Conservation (phyloP, 441 rosid species). For the Pelargonium fulgidum region DNA sequence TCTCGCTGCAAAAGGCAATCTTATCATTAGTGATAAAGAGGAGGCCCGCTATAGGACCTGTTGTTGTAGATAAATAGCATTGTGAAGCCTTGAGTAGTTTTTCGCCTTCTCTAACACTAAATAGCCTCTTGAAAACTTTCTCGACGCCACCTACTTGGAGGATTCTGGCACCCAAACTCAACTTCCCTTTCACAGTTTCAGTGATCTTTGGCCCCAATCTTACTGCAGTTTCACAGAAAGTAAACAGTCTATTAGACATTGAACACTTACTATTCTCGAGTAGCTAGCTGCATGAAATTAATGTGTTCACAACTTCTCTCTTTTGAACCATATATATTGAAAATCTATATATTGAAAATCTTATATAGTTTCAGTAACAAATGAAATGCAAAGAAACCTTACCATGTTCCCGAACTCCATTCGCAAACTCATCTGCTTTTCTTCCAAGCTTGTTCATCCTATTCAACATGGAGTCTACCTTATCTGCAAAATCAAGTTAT, state of each 20-base stretch:
- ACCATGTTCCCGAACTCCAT: constrained; percentile 22
- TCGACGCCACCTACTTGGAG: constrained; percentile 22
- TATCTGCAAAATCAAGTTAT: constrained; percentile 5
- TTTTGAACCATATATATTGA: not conserved
- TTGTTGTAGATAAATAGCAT: constrained; percentile 21
- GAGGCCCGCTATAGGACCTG: constrained; percentile 21
- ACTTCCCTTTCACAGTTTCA: constrained; percentile 21
- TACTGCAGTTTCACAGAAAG: constrained; percentile 14
- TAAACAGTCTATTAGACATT: not conserved
- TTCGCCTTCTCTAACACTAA: constrained; percentile 20
- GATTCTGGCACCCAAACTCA: constrained; percentile 21
- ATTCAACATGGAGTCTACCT: constrained; percentile 6
- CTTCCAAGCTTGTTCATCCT: constrained; percentile 15
- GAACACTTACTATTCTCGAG: too few species aligned
- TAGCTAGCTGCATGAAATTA: too few species aligned
- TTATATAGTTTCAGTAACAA: too few species aligned
- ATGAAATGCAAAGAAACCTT: not conserved
- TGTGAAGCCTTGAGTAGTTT: constrained; percentile 23
- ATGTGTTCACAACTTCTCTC: not conserved
- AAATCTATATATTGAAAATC: not conserved
- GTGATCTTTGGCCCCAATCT: constrained; percentile 21
- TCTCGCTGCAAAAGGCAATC: constrained; percentile 25
- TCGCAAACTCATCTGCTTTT: constrained; percentile 14
- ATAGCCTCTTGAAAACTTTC: constrained; percentile 22
- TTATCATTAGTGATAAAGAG: constrained; percentile 23